Base-by-base conservation (phyloP, 257 asterid species). In the Primulina huaijiensis region DNA sequence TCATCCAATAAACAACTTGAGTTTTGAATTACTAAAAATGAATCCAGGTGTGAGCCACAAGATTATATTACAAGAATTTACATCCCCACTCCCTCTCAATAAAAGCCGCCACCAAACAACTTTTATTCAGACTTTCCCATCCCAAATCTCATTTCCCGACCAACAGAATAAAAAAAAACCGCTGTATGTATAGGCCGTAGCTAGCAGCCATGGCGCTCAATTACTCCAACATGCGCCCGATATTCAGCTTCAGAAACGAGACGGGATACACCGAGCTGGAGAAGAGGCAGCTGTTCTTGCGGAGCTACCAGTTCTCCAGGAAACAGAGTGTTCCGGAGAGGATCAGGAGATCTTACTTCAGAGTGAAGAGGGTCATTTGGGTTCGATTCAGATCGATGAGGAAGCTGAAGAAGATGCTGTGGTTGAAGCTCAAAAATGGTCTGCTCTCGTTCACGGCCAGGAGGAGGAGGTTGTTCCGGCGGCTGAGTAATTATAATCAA, bases 291-390 rank as follows among this genome's bases (percentile, higher is more conserved):
- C 62, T 89, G 61, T 89, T 87, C 69, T 61, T 89, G 79, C 79
- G 93, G 75, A 89, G 96, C 75, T 89, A 89, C 62, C 96, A 85
- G 57, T 89, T 89, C 23, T 81, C 89, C 72, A 74, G 93, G 77
- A 87, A 87, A 77, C 81, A 79, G 82, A 83, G 83, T 38, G 64
- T 83, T 4, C n/a, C 56, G 7, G 90, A 87, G 67, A 86, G 75
- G 75, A 76, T 87, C 17, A 82, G 68, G 72, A 79, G 74, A 23
- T 76, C 87, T 50, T 77, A 87, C 57, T 76, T 81, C 38, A 72
- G 89, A 72, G 88, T 83, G 11, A 89, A 80, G 72, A 82, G 81
- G 78, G 85, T 82, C 11, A 81, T 88, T 0, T 86, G 85, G 75
- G 71, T 69, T 52, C 81, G 85, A 25, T 67, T 88, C 67, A 82